Base-by-base conservation (phyloP, 1,139 yeast genomes). In the Debaryomyces fabryi region DNA sequence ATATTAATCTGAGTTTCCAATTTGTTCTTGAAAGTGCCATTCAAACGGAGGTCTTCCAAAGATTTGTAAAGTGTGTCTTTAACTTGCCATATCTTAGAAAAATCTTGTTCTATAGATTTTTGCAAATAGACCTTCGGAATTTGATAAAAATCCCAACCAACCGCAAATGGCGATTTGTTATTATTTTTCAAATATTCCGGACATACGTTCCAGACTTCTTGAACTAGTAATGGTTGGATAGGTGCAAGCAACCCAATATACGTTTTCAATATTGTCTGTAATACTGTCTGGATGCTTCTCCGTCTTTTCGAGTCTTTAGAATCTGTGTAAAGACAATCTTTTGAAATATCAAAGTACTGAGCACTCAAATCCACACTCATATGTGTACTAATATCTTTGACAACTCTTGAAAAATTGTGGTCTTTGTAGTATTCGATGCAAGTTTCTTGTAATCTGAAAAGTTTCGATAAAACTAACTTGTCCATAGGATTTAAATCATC, bases 281-380 rank as follows among this genome's bases (percentile, higher is more conserved):
- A 72, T 0, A 88, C 96, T 8, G 88, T 84, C 63, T 88, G 96
- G 3, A 86, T 83, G 3, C 86, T 78, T 50, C 79, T 73, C 52
- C 98, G 79, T 32, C 81, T 76, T 1, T 59, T 45, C 0, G 87
- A 79, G 21, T 65, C 62, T 0, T 59, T 48, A 0, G 66, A 58
- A 54, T 88, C 96, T 0, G 96, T 88, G 64, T 93, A 93, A 20
- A 93, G 75, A 47, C 88, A 74, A 60, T 93, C 99, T 62, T 93
- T 95, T 44, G 88, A 81, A 34, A 89, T 78, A 60, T 91, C 96
- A 65, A 93, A 91, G 65, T 93, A 93, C 41, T 87, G 74, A 0
- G 98, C 82, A 35, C 97, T 89, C 49, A 92, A 75, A 20, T 83
- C 83, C 18, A 82, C 79, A 60, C 86, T 90, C 76, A 90, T 80